Conservation (phyloP, 1,139 yeast species). For the Hanseniaspora uvarum region DNA sequence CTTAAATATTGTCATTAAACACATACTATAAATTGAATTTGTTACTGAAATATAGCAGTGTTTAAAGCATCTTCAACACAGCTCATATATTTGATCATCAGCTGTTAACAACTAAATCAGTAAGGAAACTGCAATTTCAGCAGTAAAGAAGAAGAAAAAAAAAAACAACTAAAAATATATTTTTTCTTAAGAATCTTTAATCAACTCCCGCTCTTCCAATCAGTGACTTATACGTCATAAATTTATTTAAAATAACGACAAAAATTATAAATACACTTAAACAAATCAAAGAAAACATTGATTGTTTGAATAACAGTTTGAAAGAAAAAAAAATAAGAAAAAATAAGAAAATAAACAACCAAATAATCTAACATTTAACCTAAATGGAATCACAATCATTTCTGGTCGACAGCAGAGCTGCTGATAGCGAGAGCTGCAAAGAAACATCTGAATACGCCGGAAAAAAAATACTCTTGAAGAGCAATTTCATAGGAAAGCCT, state of each 20-base stretch:
- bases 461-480: slow-evolving; percentile 21
- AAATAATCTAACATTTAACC: too few species aligned
- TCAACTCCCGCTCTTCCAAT: neutral
- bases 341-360: too few species aligned
- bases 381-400: slow-evolving; percentile 4
- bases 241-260: neutral
- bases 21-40: too few species aligned
- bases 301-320: too few species aligned
- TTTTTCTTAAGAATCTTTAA: neutral
- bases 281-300: neutral
- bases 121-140: too few species aligned
- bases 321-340: too few species aligned
- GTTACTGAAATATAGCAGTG: too few species aligned
- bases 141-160: neutral
- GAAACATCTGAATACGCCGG: slow-evolving; percentile 18
- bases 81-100: too few species aligned
- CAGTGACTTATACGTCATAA: neutral
- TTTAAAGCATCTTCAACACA: too few species aligned
- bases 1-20: too few species aligned
- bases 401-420: neutral
- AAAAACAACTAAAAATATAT: neutral
- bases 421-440: neutral
- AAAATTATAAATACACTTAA: neutral
- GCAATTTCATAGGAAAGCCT: slow-evolving; percentile 25
- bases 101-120: too few species aligned